Percentiles rank a stretch among this genome's conserved stretches.
Evolutionary conservation across 2,329 filamentous ascomycete genomes (phyloP).

Genomic region (Xylaria sp.): DNA sequence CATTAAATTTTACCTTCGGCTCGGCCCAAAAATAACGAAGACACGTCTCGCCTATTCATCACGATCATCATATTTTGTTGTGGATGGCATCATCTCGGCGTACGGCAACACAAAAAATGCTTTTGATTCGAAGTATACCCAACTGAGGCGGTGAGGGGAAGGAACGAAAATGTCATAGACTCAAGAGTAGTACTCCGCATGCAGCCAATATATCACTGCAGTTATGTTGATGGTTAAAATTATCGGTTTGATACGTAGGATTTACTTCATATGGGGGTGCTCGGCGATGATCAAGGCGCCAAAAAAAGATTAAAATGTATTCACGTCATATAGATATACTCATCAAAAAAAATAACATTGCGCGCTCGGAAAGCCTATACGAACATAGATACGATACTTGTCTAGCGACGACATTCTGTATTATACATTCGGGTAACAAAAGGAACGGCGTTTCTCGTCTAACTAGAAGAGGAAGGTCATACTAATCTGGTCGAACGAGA

Average conservation of each 20-base stretch:
- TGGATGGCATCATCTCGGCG: slow-evolving; percentile 30
- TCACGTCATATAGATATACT: slow-evolving; percentile 19
- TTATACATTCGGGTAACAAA: background rate
- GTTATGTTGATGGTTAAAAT: slow-evolving; percentile 14
- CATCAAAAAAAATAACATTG: background rate
- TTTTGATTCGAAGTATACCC: slow-evolving; percentile 36
- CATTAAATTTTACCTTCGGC: slow-evolving; percentile 5
- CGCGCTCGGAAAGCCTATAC: background rate
- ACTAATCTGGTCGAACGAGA: background rate
- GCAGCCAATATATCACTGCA: slow-evolving; percentile 15
- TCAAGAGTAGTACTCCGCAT: slow-evolving; percentile 24
- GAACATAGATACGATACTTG: background rate
- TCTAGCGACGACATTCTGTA: background rate
- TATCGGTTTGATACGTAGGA: background rate
- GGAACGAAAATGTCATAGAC: slow-evolving; percentile 24
- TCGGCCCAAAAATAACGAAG: slow-evolving; percentile 27
- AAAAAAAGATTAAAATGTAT: slow-evolving; percentile 13
- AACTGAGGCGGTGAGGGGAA: slow-evolving; percentile 26
- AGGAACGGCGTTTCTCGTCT: background rate
- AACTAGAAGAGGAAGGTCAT: slow-evolving; percentile 30
- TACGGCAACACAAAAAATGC: slow-evolving; percentile 22
- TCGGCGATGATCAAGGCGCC: background rate
- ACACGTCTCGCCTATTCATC: slow-evolving; percentile 31
- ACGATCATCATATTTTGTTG: slow-evolving; percentile 22
- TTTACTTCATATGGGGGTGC: background rate